Evolutionary conservation across 352 stramenopile genomes (phyloP), one percentile per base, ranked within the genome.

Genomic region (Globisporangium irregulare): DNA sequence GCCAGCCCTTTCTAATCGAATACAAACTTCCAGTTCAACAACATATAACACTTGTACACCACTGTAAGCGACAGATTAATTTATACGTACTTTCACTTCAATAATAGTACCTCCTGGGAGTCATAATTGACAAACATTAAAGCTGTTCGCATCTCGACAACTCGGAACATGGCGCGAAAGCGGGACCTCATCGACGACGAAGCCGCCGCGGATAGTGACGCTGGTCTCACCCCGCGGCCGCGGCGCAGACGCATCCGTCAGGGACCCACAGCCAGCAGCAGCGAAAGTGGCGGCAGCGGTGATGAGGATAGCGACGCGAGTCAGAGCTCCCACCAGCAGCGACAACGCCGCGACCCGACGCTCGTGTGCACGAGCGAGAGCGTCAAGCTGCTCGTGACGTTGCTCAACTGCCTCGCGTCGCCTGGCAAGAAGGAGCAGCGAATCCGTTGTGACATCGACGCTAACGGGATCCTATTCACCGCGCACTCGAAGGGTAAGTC

Each of bases 401-500:
- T 95, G 36, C 75, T 95, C 6, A 76, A 68, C 57, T 94, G 85
- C 41, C 63, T 95, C 25, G 59, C 66, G 4, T 73, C 80, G 36
- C 73, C 83, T 27, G 73, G 83, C 54, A 91, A 88, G 64, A 91
- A 90, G 62, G 86, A 94, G 63, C 80, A 93, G 68, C 88, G 86
- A 64, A 78, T 95, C 14, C 84, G 83, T 22, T 94, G 86, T 57
- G 86, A 95, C 70, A 76, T 90, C 48, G 88, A 95, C 60, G 27
- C 41, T 9, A 69, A 71, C 7, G 86, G 88, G 38, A 60, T 92
- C 70, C 73, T 93, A 3, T 92, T 95, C 69, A 94, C 86, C 4
- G 70, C 78, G 29, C 83, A 94, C 59, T 94, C 87, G n/a, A 89
- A 87, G 58, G 86, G 88, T 57, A 95, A 95, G 66, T 92, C 86